Conservation (phyloP, 2,329 filamentous ascomycete species). For the Triangularia verruculosa region DNA sequence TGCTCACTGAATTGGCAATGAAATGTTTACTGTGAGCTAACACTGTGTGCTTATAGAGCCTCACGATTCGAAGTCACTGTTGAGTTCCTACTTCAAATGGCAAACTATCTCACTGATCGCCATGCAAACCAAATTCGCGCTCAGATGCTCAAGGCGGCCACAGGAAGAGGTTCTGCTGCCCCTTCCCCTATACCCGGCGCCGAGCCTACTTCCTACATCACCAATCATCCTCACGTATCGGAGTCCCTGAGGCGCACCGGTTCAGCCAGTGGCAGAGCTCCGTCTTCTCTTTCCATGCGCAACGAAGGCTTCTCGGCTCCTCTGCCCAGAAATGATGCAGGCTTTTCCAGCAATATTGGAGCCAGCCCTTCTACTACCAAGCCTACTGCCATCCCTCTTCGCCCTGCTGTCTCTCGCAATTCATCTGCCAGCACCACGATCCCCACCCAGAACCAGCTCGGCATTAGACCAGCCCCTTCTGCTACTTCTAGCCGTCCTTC, state of each 20-base stretch:
- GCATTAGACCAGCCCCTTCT: background rate
- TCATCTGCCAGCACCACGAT: constrained; percentile 47
- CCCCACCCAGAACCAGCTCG: constrained; percentile 29
- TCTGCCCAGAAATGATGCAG: constrained; percentile 44
- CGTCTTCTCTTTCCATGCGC: constrained; percentile 56
- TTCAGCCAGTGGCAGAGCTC: constrained; percentile 45
- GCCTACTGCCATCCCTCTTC: constrained; percentile 39
- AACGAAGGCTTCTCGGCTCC: constrained; percentile 48
- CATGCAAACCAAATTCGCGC: constrained; percentile 87
- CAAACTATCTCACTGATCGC: constrained; percentile 87
- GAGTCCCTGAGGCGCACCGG: constrained; percentile 52
- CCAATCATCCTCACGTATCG: constrained; percentile 33
- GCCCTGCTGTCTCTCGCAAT: constrained; percentile 40
- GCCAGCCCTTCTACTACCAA: constrained; percentile 43
- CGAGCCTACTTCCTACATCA: constrained; percentile 34
- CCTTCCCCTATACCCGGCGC: constrained; percentile 56
- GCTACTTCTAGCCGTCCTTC: background rate
- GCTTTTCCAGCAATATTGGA: constrained; percentile 29
- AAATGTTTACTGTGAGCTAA: constrained; percentile 14
- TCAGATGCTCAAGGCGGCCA: constrained; percentile 71
- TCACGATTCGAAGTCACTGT: constrained; percentile 78
- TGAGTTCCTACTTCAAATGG: constrained; percentile 87
- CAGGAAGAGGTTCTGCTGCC: constrained; percentile 53
- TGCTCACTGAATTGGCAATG: background rate
- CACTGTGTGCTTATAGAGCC: constrained; percentile 50